Evolutionary conservation across 257 asterid species (phyloP).

Genomic region (Mitragyna speciosa): DNA sequence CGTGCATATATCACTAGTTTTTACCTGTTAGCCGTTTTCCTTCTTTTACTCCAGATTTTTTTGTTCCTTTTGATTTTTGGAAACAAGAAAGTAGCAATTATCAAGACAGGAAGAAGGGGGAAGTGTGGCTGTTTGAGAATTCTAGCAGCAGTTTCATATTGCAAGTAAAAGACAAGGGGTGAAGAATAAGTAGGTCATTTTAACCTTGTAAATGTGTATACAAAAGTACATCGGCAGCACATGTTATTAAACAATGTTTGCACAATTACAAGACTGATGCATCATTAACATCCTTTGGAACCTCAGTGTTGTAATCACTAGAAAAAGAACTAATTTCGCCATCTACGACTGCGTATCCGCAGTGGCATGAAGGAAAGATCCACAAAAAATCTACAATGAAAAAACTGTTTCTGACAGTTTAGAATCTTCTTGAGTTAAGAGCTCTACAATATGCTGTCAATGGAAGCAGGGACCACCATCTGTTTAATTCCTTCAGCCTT

Average conservation of each 20-base stretch:
- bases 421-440: neutral
- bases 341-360: neutral
- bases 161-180: neutral
- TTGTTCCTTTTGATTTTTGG: too few species aligned
- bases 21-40: neutral
- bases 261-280: constrained; percentile 1
- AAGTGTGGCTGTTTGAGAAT: neutral
- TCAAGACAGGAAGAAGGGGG: neutral
- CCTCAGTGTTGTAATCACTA: neutral
- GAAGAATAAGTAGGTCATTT: neutral
- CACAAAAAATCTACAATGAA: constrained; percentile 10
- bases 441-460: constrained; percentile 29
- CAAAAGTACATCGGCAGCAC: neutral
- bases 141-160: neutral
- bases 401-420: constrained; percentile 8
- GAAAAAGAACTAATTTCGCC: neutral
- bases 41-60: neutral
- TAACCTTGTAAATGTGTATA: neutral
- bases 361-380: neutral
- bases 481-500: constrained; percentile 31
- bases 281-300: neutral
- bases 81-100: neutral
- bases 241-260: neutral
- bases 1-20: too few species aligned
- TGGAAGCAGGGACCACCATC: constrained; percentile 26